These are phyloP conservation scores for Penicillium sp. DNA, from an alignment of 2,329 filamentous ascomycete species.

Conservation along the genomic window DNA sequence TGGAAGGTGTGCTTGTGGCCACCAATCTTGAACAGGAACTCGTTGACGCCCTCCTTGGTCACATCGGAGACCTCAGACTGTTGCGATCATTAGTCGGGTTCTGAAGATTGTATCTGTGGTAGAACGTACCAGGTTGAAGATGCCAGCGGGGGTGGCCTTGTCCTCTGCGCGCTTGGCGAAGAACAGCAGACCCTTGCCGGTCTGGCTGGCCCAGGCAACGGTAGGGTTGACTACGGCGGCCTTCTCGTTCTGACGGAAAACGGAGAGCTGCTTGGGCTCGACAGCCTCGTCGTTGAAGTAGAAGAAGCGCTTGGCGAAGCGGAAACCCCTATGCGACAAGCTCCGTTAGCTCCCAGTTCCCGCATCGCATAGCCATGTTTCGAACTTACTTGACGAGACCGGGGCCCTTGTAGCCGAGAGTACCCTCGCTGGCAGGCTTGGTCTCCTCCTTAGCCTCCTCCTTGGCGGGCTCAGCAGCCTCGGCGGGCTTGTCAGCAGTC, in stretches of 20 bases:
- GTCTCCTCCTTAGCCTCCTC: conserved; percentile 40
- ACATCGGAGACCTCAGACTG: conserved; percentile 67
- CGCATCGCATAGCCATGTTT: neutral
- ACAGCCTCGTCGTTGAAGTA: conserved; percentile 73
- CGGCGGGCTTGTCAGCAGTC: conserved; percentile 9
- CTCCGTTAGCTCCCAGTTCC: conserved; percentile 5
- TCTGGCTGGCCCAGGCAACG: conserved; percentile 85
- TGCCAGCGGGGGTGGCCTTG: conserved; percentile 73
- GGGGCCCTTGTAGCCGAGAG: conserved; percentile 83
- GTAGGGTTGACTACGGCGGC: conserved; percentile 70
- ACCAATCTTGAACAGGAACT: conserved; percentile 80
- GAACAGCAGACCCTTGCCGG: conserved; percentile 92
- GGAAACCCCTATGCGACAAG: conserved; percentile 63
- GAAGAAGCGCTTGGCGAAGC: conserved; percentile 91
- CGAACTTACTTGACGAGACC: conserved; percentile 79
- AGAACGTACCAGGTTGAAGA: conserved; percentile 74
- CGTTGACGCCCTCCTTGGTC: conserved; percentile 67
- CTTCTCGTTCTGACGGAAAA: conserved; percentile 88
- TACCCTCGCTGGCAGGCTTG: conserved; percentile 74
- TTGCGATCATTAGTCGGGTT: neutral
- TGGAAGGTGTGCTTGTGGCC: conserved; percentile 94
- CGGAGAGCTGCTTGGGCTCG: conserved; percentile 66
- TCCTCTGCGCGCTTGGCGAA: conserved; percentile 78
- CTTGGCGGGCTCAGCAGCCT: conserved; percentile 13
- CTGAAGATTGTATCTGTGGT: neutral